Evolutionary conservation across 305 asterid species (phyloP).

Genomic region (Striga hermonthica): DNA sequence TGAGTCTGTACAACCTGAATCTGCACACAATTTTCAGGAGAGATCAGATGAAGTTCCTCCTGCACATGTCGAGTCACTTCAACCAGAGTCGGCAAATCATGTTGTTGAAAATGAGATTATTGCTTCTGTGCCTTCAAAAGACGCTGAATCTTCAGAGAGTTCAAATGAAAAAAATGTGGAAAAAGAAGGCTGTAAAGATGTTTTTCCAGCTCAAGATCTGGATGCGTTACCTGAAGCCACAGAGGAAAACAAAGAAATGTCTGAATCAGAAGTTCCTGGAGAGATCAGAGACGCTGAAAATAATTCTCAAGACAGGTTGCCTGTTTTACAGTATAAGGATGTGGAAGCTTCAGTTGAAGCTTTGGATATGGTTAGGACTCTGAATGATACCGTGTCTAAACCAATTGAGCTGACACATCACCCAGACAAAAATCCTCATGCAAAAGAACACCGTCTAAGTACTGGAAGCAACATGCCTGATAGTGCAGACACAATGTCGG

Average conservation of each 20-base stretch:
- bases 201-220: slow-evolving; percentile 37
- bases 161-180: slow-evolving; percentile 33
- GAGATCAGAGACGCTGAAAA: slow-evolving; percentile 44
- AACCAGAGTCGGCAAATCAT: slow-evolving; percentile 37
- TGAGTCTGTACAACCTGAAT: slow-evolving; percentile 41
- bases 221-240: slow-evolving; percentile 35
- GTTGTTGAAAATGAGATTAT: slow-evolving; percentile 35
- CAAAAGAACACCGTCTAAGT: slow-evolving; percentile 36
- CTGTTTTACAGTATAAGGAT: slow-evolving; percentile 31
- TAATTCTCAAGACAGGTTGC: slow-evolving; percentile 35
- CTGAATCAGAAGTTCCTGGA: slow-evolving; percentile 41
- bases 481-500: slow-evolving; percentile 45
- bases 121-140: slow-evolving; percentile 30
- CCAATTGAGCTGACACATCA: slow-evolving; percentile 35
- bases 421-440: slow-evolving; percentile 35
- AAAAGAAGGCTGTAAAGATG: slow-evolving; percentile 34
- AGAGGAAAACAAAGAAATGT: slow-evolving; percentile 37
- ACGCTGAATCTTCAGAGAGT: slow-evolving; percentile 35
- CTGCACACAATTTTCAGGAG: slow-evolving; percentile 36
- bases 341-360: slow-evolving; percentile 38
- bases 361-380: slow-evolving; percentile 35
- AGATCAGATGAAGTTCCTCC: slow-evolving; percentile 36
- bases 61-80: slow-evolving; percentile 32
- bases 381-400: slow-evolving; percentile 35
- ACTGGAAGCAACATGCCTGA: slow-evolving; percentile 40